Base-by-base conservation (phyloP, 164 flowering plant genomes). In the Aristolochia fimbriata region DNA sequence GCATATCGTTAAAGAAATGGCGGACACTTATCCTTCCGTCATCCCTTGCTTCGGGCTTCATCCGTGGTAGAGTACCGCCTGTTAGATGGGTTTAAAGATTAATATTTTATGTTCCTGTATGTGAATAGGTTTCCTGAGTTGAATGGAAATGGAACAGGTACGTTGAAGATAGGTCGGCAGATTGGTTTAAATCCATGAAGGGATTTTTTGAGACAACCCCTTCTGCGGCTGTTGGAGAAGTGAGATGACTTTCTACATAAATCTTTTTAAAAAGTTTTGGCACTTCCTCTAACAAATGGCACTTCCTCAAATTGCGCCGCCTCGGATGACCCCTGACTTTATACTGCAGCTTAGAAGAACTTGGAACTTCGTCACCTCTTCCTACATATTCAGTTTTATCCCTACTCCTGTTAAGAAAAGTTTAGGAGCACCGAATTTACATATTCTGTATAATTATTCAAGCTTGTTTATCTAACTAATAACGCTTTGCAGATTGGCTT, bases 21-120 rank as follows among this genome's bases (percentile, higher is more conserved):
- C 86, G 24, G 87, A 84, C 22, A 58, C 52, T 3, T 73, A 83
- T 62, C 85, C 86, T 51, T 76, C 76, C 61, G 67, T 87, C 4
- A 56, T 91, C 60, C 99, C 99, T 4, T 73, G 76, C 79, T 94
- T 91, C 56, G 99, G 99, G 10, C 78, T 91, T 61, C 99, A 94
- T 66, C 97, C 96, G 4, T 88, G 96, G 96, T 82, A n/a, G 37
- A 25, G 30, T 10, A 2, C 22, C 30, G 51, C 16, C 50, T 15
- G 43, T 11, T 21, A 13, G 15, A 53, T 24, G 6, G 56, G 27
- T 53, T 53, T 37, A 21, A n/a, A 9, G 23, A 47, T 51, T 61
- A 6, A 13, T 59, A 22, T 59, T 17, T 24, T 57, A 3, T 57
- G 1, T 13, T 6, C 10, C 10, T 57, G 33, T 19, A 15, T 31